A percentile compares a stretch with the other conserved stretches of the same genome.
These are phyloP conservation scores for Neoscytalidium dimidiatum DNA, from an alignment of 2,329 filamentous ascomycete species.

Conservation along the genomic window DNA sequence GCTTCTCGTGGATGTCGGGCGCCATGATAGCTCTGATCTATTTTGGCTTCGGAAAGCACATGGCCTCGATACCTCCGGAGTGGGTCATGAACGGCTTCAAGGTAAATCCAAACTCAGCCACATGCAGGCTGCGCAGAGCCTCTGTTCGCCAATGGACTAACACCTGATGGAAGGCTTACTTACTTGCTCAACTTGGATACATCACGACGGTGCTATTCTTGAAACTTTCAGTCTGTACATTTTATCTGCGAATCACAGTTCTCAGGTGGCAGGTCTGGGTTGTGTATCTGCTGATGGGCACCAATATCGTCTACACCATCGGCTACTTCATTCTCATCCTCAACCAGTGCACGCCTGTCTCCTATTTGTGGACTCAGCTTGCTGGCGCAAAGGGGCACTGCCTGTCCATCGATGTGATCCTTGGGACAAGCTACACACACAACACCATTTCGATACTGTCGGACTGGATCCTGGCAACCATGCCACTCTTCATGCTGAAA, in stretches of 20 bases:
- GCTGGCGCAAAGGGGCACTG: neutral
- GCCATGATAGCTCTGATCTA: constrained; percentile 1
- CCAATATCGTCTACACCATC: constrained; percentile 3
- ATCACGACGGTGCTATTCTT: constrained; percentile 2
- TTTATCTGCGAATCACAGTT: constrained; percentile 2
- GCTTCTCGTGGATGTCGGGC: neutral
- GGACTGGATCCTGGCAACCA: neutral
- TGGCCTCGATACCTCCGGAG: neutral
- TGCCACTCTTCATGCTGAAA: constrained; percentile 11
- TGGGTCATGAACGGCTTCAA: constrained; percentile 4
- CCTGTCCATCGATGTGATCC: neutral
- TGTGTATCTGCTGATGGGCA: neutral
- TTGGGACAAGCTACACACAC: constrained; percentile 10
- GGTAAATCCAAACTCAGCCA: neutral
- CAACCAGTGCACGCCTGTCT: constrained; percentile 5
- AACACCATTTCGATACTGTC: constrained; percentile 11
- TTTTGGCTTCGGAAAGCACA: constrained; percentile 10
- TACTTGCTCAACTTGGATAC: constrained; percentile 8
- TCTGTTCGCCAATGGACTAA: neutral
- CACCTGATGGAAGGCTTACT: neutral
- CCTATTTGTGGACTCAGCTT: neutral
- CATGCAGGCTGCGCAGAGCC: neutral
- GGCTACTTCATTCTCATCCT: constrained; percentile 10
- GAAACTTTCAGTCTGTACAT: constrained; percentile 1
- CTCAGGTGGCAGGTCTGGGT: constrained; percentile 3